Evolutionary conservation across 192 early-diverging fungal genomes (phyloP).

Genomic region (Physocladia obscura): DNA sequence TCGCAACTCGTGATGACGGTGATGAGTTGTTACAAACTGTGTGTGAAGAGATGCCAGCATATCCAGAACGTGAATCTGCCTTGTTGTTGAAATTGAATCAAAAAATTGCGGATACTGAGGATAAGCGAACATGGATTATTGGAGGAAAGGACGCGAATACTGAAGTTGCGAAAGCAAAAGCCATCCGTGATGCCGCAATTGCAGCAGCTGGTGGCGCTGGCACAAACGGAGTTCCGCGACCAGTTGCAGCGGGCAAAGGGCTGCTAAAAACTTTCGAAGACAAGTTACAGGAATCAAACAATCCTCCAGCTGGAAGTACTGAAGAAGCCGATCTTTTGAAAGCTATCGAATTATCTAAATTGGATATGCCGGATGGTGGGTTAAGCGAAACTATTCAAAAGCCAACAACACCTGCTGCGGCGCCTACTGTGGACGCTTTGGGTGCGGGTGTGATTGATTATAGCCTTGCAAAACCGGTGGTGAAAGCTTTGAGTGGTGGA

Average conservation of each 20-base stretch:
- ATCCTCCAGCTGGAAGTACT: slow-evolving; percentile 8
- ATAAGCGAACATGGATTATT: slow-evolving; percentile 92
- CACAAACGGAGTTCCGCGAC: not conserved
- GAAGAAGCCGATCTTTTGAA: slow-evolving; percentile 36
- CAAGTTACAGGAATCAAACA: slow-evolving; percentile 11
- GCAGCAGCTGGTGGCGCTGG: slow-evolving; percentile 8
- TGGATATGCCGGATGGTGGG: slow-evolving; percentile 2
- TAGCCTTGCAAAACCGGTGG: slow-evolving; percentile 47
- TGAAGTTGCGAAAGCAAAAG: slow-evolving; percentile 34
- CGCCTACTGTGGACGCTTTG: slow-evolving; percentile 23
- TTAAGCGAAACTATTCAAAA: not conserved
- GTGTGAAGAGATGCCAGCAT: slow-evolving; percentile 99
- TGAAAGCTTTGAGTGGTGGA: slow-evolving; percentile 17
- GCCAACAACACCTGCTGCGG: not conserved
- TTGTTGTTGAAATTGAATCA: slow-evolving; percentile 80
- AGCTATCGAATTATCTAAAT: slow-evolving; percentile 33
- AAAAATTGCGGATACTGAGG: slow-evolving; percentile 87
- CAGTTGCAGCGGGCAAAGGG: slow-evolving; percentile 17
- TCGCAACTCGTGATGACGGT: slow-evolving; percentile 69
- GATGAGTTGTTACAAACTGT: slow-evolving; percentile 88
- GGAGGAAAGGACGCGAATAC: slow-evolving; percentile 64
- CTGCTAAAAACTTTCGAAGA: slow-evolving; percentile 27
- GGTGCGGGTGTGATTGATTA: slow-evolving; percentile 39
- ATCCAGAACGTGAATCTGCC: slow-evolving; percentile 90
- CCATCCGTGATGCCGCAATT: slow-evolving; percentile 35